Evolutionary conservation across 2,329 filamentous ascomycete species (phyloP), one percentile per base, ranked within the genome.

Genomic region (Xylariaceae sp.): DNA sequence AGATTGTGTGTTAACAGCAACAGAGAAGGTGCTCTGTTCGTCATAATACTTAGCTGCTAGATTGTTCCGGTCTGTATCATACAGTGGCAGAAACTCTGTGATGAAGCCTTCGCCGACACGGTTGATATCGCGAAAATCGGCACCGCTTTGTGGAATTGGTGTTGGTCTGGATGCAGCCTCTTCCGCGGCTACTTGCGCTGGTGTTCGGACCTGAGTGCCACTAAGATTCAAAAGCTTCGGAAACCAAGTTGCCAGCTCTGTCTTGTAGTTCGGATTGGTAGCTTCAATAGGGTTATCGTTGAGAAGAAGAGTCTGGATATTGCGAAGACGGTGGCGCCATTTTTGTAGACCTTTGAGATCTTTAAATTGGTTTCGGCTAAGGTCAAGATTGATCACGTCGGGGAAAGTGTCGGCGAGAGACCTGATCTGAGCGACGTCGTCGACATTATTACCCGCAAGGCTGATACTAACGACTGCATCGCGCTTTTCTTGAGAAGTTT

Each of bases 381-480:
- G 81, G 62, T 97, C 93, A 10, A 99, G 83, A 61, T 96, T 92
- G 69, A 91, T 87, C 55, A 97, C 78, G 57, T 92, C 88, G 0
- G 92, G 91, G 49, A 97, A 89, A 0, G 89, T 91, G 46, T 84
- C 82, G 8, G 91, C 85, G 1, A 97, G 80, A 1, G 85, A 80
- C 45, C 87, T 90, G 44, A 97, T 87, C 47, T 87, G 81, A 16
- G 77, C 71, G 30, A 96, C 82, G 58, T 89, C 86, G 44, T 83
- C 77, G 39, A 97, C 85, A 55, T 85, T 84, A 72, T 97, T 97
- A 69, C 85, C 84, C 15, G 88, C 86, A 10, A 99, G 81, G 30
- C 87, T 90, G 64, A 97, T 87, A 67, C 91, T 93, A 59, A 87
- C 78, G 42, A 99, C 87, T 4, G 88, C 87, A 40, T 92, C 87